Conservation (phyloP, 768 basidiomycete genomes). For the Dentipellis fragilis region DNA sequence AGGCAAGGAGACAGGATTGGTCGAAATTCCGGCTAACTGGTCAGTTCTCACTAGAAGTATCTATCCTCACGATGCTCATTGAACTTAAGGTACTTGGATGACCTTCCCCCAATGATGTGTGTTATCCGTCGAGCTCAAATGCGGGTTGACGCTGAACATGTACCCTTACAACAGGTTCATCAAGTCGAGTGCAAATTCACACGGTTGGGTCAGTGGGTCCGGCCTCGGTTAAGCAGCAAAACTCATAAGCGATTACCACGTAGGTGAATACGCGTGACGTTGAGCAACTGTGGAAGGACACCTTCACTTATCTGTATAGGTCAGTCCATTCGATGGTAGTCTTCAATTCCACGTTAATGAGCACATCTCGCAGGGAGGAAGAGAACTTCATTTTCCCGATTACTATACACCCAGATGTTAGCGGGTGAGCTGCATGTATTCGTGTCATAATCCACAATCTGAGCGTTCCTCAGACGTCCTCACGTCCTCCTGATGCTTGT, state of each 20-base stretch:
- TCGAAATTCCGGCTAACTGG: conserved; percentile 66
- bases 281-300: conserved; percentile 70
- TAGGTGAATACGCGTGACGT: conserved; percentile 58
- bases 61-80: background rate
- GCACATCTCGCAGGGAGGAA: conserved; percentile 34
- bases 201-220: conserved; percentile 46
- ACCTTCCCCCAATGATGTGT: conserved; percentile 67
- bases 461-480: conserved; percentile 33
- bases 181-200: conserved; percentile 55
- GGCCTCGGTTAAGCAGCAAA: background rate
- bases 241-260: background rate
- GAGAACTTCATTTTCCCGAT: conserved; percentile 64
- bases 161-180: conserved; percentile 44
- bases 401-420: conserved; percentile 73
- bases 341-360: background rate
- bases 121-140: conserved; percentile 8
- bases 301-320: conserved; percentile 60
- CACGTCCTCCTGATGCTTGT: conserved; percentile 71
- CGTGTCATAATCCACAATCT: background rate
- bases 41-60: conserved; percentile 15
- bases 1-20: conserved; percentile 54
- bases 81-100: conserved; percentile 50
- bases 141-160: background rate
- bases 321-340: conserved; percentile 10
- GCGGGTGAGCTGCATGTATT: conserved; percentile 33